phyloP scores from a whole-genome alignment of 306 rosid genomes.

The Citrullus colocynthis region DNA sequence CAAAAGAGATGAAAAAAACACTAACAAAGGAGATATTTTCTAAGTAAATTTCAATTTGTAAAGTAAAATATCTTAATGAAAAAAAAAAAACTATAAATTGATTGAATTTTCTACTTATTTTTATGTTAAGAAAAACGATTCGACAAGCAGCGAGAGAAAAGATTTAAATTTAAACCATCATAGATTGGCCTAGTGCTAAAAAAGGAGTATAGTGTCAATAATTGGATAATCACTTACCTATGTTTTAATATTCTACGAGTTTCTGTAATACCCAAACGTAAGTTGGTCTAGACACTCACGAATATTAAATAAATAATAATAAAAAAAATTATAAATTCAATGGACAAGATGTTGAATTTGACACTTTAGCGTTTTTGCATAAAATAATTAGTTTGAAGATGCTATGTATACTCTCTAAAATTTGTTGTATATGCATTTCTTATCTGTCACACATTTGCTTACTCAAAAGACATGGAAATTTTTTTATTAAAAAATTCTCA shows the following conservation, averaged over 20 bases:
- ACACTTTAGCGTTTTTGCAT: slow-evolving; percentile 2
- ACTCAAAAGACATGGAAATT: not conserved
- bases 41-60: too few species aligned
- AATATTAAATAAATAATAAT: too few species aligned
- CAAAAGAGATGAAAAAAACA: too few species aligned
- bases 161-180: not conserved
- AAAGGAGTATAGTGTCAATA: too few species aligned
- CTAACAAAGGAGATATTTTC: too few species aligned
- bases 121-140: not conserved
- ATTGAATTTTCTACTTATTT: not conserved
- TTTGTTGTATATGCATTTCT: not conserved
- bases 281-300: too few species aligned
- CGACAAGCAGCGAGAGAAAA: not conserved
- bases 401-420: not conserved
- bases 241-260: too few species aligned
- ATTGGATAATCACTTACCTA: too few species aligned
- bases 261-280: too few species aligned
- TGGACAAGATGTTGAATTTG: not conserved
- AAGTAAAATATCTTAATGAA: not conserved
- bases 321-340: not conserved
- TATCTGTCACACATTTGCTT: slow-evolving; percentile 2
- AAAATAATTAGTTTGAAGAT: not conserved
- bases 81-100: too few species aligned
- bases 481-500: not conserved
- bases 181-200: too few species aligned